A percentile compares a stretch with the other conserved stretches of the same genome.
Conservation (phyloP, 768 basidiomycete genomes). For the Boletellus ananas region DNA sequence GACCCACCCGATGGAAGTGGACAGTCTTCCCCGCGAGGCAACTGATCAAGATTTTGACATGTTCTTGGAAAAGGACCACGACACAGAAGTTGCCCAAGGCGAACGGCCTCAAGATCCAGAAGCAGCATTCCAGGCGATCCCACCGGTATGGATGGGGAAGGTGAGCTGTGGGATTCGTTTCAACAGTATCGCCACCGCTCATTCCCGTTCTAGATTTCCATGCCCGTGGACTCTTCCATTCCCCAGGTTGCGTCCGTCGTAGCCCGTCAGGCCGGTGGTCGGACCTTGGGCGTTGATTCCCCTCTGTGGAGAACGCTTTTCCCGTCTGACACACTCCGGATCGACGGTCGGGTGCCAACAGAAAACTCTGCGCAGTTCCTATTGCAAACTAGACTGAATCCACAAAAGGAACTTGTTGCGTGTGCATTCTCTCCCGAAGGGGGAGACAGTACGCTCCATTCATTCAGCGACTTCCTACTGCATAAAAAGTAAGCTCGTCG, state of each 20-base stretch:
- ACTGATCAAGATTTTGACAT: conserved; percentile 86
- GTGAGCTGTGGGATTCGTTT: conserved; percentile 37
- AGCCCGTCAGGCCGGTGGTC: conserved; percentile 80
- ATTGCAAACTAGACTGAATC: conserved; percentile 71
- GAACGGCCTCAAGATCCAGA: conserved; percentile 39
- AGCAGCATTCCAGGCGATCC: conserved; percentile 50
- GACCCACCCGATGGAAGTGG: conserved; percentile 45
- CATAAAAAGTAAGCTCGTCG: conserved; percentile 59
- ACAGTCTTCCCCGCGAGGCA: conserved; percentile 37
- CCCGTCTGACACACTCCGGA: conserved; percentile 62
- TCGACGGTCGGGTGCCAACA: conserved; percentile 81
- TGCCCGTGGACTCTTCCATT: conserved; percentile 73
- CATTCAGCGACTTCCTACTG: conserved; percentile 63
- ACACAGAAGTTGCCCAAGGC: conserved; percentile 25
- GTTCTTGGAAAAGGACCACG: conserved; percentile 65
- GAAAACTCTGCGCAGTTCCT: conserved; percentile 77
- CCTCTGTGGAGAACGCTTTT: conserved; percentile 75
- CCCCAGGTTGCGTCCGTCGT: conserved; percentile 63
- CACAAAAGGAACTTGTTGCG: conserved; percentile 74
- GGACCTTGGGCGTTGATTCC: conserved; percentile 51
- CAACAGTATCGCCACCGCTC: conserved; percentile 5
- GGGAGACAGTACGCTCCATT: conserved; percentile 48
- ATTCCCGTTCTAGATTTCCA: conserved; percentile 52
- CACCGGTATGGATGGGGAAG: conserved; percentile 71
- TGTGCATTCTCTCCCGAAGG: conserved; percentile 63